phyloP scores from a whole-genome alignment of 1,139 yeast genomes.

The Yamadazyma dendronema region DNA sequence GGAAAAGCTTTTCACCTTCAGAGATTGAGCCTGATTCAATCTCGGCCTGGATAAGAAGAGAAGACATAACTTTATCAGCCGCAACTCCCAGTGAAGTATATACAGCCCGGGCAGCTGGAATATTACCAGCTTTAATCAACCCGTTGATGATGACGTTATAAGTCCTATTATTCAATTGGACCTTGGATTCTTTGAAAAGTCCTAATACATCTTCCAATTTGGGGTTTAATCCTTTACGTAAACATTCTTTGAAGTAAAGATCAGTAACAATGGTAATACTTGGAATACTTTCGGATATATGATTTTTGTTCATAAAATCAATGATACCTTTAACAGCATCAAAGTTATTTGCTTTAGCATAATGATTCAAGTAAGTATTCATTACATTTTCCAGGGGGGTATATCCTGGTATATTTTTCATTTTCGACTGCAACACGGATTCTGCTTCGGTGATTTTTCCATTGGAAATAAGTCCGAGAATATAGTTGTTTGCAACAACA shows the following conservation, averaged over 20 bases:
- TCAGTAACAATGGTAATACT: constrained; percentile 68
- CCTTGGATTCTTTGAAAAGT: constrained; percentile 40
- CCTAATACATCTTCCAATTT: constrained; percentile 38
- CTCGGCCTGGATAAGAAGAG: constrained; percentile 61
- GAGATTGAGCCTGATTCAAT: constrained; percentile 47
- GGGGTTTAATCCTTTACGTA: constrained; percentile 45
- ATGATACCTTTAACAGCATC: constrained; percentile 41
- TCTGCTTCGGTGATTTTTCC: constrained; percentile 35
- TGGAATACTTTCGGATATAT: constrained; percentile 59
- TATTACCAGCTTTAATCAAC: constrained; percentile 48
- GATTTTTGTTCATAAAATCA: constrained; percentile 34
- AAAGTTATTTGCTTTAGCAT: constrained; percentile 31
- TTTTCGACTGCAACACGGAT: constrained; percentile 26
- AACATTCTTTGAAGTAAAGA: constrained; percentile 48
- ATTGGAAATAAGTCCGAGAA: constrained; percentile 35
- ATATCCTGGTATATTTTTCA: constrained; percentile 24
- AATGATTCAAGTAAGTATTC: constrained; percentile 36
- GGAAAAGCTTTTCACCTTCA: constrained; percentile 50
- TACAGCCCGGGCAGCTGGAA: constrained; percentile 50
- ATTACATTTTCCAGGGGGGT: constrained; percentile 34
- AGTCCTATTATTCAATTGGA: constrained; percentile 50
- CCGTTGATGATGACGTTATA: constrained; percentile 58
- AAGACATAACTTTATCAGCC: constrained; percentile 40
- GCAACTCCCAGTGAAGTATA: constrained; percentile 28
- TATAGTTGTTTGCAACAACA: constrained; percentile 34